Evolutionary conservation across 257 asterid species (phyloP).

Genomic region (Agastache rugosa): DNA sequence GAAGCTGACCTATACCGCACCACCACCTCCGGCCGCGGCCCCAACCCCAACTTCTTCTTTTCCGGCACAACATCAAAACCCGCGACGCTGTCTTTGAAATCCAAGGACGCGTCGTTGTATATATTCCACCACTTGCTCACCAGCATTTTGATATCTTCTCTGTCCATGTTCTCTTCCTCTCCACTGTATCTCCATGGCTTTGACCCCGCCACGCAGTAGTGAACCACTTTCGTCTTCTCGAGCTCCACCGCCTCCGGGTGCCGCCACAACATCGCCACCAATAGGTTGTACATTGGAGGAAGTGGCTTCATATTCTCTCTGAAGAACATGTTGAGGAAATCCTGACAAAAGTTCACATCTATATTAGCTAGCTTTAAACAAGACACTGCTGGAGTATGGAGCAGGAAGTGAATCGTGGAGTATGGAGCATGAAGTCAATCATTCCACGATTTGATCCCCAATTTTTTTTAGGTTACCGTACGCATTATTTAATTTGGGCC

Average conservation of each 20-base stretch:
- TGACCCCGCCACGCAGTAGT: constrained; percentile 66
- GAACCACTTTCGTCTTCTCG: constrained; percentile 55
- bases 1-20: constrained; percentile 33
- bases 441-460: too few species aligned
- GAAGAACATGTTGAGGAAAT: constrained; percentile 59
- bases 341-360: constrained; percentile 35
- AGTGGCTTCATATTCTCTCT: constrained; percentile 47
- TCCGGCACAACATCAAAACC: neutral
- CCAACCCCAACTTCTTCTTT: neutral
- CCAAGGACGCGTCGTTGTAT: constrained; percentile 47
- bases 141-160: constrained; percentile 56
- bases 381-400: too few species aligned
- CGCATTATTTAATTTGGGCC: too few species aligned
- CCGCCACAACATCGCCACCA: constrained; percentile 65
- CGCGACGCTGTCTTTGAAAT: constrained; percentile 29
- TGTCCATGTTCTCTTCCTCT: constrained; percentile 55
- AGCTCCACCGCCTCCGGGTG: constrained; percentile 59
- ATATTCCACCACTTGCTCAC: constrained; percentile 62
- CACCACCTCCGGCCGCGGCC: constrained; percentile 7
- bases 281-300: constrained; percentile 50
- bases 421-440: too few species aligned
- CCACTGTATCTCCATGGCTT: constrained; percentile 68
- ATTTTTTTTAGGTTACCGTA: too few species aligned
- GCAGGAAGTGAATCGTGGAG: too few species aligned
- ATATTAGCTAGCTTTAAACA: neutral